Conservation (phyloP, 306 rosid species). For the Datisca glomerata region DNA sequence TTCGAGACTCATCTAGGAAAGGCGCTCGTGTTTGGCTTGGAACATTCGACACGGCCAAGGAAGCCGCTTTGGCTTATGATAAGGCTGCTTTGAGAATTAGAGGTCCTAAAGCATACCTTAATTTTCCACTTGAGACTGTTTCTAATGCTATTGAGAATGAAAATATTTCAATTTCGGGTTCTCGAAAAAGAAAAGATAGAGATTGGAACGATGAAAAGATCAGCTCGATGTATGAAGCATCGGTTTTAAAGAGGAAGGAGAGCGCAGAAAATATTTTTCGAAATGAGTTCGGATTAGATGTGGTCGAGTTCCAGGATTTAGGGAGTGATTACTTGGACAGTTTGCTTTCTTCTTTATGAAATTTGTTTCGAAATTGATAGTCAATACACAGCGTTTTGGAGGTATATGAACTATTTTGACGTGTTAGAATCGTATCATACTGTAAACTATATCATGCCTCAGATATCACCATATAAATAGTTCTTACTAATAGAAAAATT, state of each 20-base stretch:
- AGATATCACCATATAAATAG: no score
- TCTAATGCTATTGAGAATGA: constrained; percentile 26
- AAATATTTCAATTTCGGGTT: no score
- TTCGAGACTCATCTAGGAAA: constrained; percentile 69
- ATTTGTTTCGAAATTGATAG: no score
- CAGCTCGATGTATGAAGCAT: constrained; percentile 20
- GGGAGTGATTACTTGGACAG: constrained; percentile 79
- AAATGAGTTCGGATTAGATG: constrained; percentile 34
- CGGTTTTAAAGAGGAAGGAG: constrained; percentile 24
- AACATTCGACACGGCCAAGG: constrained; percentile 79
- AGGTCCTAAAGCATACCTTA: constrained; percentile 66
- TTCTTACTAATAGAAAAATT: no score
- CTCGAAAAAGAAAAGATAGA: no score
- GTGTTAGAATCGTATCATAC: no score
- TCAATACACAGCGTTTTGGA: no score
- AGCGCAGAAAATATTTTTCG: constrained; percentile 22
- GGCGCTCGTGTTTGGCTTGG: constrained; percentile 95
- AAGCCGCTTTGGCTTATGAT: constrained; percentile 92
- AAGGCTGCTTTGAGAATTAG: constrained; percentile 88
- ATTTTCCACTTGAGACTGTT: constrained; percentile 63
- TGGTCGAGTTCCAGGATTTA: constrained; percentile 63
- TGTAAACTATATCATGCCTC: no score
- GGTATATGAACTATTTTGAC: no score
- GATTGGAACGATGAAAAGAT: constrained; percentile 27
- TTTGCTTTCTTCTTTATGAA: constrained; percentile 56